Base-by-base conservation (phyloP, 768 basidiomycete genomes). In the Erythrobasidium yunnanense region DNA sequence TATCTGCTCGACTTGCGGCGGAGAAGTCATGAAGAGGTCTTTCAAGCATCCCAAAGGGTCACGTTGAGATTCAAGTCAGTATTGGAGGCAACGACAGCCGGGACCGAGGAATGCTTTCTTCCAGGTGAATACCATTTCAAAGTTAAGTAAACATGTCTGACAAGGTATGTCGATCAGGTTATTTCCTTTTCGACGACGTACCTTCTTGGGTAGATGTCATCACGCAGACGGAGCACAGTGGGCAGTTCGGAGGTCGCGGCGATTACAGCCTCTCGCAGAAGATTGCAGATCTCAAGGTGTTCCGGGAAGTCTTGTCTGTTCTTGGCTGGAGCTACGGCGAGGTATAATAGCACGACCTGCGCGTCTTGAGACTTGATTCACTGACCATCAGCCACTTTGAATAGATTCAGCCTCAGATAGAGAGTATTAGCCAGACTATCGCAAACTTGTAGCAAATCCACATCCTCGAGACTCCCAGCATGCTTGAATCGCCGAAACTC, bases 301-400 rank as follows among this genome's bases (percentile, higher is more conserved):
- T 60, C 20, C 57, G 57, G 3, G 57, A 60, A 5, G 57, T 22
- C 30, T n/a, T 60, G 6, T 34, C 57, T 46, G 25, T 60, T 27
- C 42, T 45, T 42, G 57, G 57, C 22, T 60, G 57, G 57, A 47
- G 57, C 20, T n/a, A n/a, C n/a, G n/a, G n/a, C n/a, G n/a, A n/a
- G n/a, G n/a, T n/a, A n/a, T n/a, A n/a, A n/a, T n/a, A n/a, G n/a
- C n/a, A n/a, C n/a, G n/a, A n/a, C n/a, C n/a, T n/a, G n/a, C n/a
- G n/a, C n/a, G n/a, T n/a, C n/a, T n/a, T n/a, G n/a, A n/a, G n/a
- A n/a, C n/a, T n/a, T n/a, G n/a, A n/a, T n/a, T n/a, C n/a, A n/a
- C n/a, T n/a, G n/a, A n/a, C n/a, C n/a, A n/a, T n/a, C n/a, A n/a
- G n/a, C n/a, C n/a, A n/a, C n/a, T n/a, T n/a, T n/a, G n/a, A n/a